phyloP scores from a whole-genome alignment of 495 filamentous ascomycete species.

The Ascobolus immersus region DNA sequence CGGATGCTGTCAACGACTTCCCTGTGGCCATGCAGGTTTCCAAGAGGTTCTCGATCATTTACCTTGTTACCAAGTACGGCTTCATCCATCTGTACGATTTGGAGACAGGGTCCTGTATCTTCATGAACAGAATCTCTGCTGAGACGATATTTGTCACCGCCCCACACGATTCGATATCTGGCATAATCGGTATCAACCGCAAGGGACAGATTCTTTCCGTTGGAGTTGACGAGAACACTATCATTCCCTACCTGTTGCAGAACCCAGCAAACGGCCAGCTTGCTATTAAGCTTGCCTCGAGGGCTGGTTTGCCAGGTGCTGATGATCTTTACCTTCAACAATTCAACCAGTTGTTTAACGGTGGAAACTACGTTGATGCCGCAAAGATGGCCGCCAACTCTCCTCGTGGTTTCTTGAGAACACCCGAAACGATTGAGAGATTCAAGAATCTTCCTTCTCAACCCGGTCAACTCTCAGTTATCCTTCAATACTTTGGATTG shows the following conservation, averaged over 20 bases:
- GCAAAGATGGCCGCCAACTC: slow-evolving; percentile 93
- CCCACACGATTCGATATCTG: slow-evolving; percentile 54
- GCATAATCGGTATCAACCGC: slow-evolving; percentile 84
- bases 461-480: slow-evolving; percentile 60
- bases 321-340: slow-evolving; percentile 84
- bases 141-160: slow-evolving; percentile 96
- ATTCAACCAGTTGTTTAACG: slow-evolving; percentile 58
- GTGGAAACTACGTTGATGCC: slow-evolving; percentile 58
- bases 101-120: slow-evolving; percentile 88
- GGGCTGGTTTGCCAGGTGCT: slow-evolving; percentile 77
- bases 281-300: slow-evolving; percentile 83
- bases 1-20: slow-evolving; percentile 86
- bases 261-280: slow-evolving; percentile 79
- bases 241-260: slow-evolving; percentile 82
- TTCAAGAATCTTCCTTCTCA: slow-evolving; percentile 64
- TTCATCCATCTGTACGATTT: slow-evolving; percentile 98
- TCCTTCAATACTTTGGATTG: slow-evolving; percentile 94
- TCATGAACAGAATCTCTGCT: slow-evolving; percentile 98
- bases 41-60: slow-evolving; percentile 79
- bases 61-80: slow-evolving; percentile 94
- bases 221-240: slow-evolving; percentile 64
- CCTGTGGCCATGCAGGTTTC: slow-evolving; percentile 97
- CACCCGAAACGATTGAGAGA: slow-evolving; percentile 72
- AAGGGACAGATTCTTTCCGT: slow-evolving; percentile 92
- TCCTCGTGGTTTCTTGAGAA: slow-evolving; percentile 80